phyloP scores from a whole-genome alignment of 495 filamentous ascomycete species.

The Aspergillus cavernicola region DNA sequence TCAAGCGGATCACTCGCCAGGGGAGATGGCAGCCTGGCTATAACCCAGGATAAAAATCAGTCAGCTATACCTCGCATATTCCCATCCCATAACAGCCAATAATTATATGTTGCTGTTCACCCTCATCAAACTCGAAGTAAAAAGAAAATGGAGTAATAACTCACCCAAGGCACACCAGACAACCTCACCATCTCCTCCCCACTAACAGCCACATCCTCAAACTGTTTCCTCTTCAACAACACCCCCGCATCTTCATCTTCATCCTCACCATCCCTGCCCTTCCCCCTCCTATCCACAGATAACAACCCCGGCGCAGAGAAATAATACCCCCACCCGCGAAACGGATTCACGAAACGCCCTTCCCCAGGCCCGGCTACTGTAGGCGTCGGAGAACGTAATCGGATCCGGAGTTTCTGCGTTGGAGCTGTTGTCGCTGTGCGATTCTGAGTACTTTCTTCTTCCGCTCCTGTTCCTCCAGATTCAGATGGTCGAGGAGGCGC shows the following conservation, averaged over 20 bases:
- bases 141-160: conserved; percentile 10
- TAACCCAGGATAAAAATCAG: neutral
- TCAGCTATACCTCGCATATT: neutral
- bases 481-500: conserved; percentile 7
- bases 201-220: conserved; percentile 40
- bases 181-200: conserved; percentile 37
- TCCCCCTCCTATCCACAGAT: conserved; percentile 11
- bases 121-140: neutral
- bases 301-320: conserved; percentile 34
- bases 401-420: conserved; percentile 40
- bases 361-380: conserved; percentile 23
- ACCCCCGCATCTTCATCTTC: conserved; percentile 14
- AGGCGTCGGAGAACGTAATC: conserved; percentile 40
- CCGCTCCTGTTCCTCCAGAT: neutral
- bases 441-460: neutral
- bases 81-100: too few species aligned
- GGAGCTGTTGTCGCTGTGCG: conserved; percentile 1
- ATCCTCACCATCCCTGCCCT: neutral
- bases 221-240: conserved; percentile 25
- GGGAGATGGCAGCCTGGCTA: conserved; percentile 43
- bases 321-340: conserved; percentile 45
- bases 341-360: conserved; percentile 41
- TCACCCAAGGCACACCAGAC: conserved; percentile 38
- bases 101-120: neutral
- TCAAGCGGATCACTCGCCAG: conserved; percentile 42